Base-by-base conservation (phyloP, 2,329 filamentous ascomycete genomes). In the Chaetomium olivaceum region DNA sequence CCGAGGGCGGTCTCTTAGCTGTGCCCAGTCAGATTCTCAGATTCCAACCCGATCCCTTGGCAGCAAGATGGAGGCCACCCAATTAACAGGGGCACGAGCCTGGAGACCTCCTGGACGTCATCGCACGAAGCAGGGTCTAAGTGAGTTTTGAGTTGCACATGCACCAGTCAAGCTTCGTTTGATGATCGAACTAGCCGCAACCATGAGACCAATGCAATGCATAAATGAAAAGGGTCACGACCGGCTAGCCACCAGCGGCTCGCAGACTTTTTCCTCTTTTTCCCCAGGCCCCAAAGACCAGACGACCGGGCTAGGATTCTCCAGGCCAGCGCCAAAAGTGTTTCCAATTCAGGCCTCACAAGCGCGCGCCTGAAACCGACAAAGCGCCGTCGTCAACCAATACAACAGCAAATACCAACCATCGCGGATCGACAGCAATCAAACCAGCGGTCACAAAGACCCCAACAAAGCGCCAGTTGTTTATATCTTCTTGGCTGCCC, bases 341-440 rank as follows among this genome's bases (percentile, higher is more conserved):
- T 65, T 65, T 68, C 63, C 50, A 63, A 68, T 29, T 31, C 58
- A 51, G 60, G 62, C 59, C 66, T 63, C 50, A 59, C 60, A 66
- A 66, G 68, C 69, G 69, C 67, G 69, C 62, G 67, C 60, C 63
- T 72, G 70, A 72, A 72, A 71, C 70, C 19, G 50, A 69, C 64
- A 66, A 68, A 69, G 63, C 54, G 51, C 58, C 33, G 31, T 29
- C 57, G 48, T 62, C n/a, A 39, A 50, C 69, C 70, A 71, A 69
- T 71, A 63, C 68, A 61, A 60, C 55, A n/a, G 36, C 61, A 52
- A 21, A 60, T 62, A 51, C 46, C 61, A 31, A 27, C 25, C 60
- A 58, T 19, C 25, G 23, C n/a, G 55, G 57, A 66, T 61, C 25
- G 50, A 58, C 60, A 67, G 61, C 61, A 54, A 58, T 63, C 58